Evolutionary conservation across 495 filamentous ascomycete species (phyloP).

Genomic region (Massariosphaeria phaeospora): DNA sequence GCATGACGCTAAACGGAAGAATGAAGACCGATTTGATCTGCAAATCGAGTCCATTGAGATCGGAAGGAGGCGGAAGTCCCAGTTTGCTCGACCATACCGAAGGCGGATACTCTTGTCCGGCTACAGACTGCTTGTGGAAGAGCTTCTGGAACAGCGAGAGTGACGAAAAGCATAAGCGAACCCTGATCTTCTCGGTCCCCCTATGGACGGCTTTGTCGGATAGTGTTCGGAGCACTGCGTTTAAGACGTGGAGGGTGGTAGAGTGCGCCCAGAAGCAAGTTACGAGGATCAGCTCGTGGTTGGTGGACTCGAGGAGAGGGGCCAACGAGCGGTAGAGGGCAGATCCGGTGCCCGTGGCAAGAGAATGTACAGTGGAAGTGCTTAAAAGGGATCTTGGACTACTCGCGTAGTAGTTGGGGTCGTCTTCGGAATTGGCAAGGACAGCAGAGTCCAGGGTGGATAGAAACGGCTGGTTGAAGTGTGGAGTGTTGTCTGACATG

Average conservation of each 20-base stretch:
- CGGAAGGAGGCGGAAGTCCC: constrained; percentile 52
- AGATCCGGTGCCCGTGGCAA: constrained; percentile 55
- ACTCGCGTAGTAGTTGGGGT: constrained; percentile 34
- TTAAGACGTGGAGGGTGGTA: constrained; percentile 47
- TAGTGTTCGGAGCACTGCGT: constrained; percentile 47
- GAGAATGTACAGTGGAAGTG: constrained; percentile 43
- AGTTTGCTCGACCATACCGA: constrained; percentile 52
- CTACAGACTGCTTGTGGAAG: constrained; percentile 53
- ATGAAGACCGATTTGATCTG: constrained; percentile 66
- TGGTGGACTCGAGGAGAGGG: constrained; percentile 52
- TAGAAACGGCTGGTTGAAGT: constrained; percentile 1
- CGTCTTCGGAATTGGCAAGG: constrained; percentile 1
- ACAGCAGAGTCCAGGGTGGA: constrained; percentile 8
- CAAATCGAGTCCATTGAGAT: constrained; percentile 56
- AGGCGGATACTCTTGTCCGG: constrained; percentile 55
- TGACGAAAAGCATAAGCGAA: constrained; percentile 64
- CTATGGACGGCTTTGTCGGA: constrained; percentile 40
- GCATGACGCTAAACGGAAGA: constrained; percentile 68
- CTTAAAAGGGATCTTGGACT: constrained; percentile 37
- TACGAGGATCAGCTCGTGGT: constrained; percentile 61
- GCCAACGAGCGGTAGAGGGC: constrained; percentile 51
- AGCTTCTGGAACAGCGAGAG: constrained; percentile 62
- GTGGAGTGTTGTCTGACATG: too few species aligned
- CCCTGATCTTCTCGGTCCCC: constrained; percentile 41
- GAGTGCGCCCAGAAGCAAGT: constrained; percentile 75